phyloP scores from a whole-genome alignment of 345 rosid species.

The Rubroshorea leprosula region DNA sequence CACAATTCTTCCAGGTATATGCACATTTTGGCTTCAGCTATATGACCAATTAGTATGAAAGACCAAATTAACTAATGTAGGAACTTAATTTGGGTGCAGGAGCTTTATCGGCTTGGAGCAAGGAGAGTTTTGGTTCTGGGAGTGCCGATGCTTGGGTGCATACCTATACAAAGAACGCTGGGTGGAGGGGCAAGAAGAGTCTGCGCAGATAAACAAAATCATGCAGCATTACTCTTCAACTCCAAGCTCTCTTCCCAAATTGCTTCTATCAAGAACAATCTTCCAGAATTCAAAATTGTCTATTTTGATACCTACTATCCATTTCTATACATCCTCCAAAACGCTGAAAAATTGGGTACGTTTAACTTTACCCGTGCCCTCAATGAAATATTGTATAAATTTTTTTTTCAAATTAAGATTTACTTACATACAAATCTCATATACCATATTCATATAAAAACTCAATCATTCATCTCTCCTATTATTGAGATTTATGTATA shows the following conservation, averaged over 20 bases:
- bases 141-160: conserved; percentile 63
- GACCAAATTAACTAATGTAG: too few relatives aligned
- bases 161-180: conserved; percentile 66
- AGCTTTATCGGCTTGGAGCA: conserved; percentile 48
- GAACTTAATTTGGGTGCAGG: too few relatives aligned
- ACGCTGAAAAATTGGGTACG: conserved; percentile 48
- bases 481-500: too few relatives aligned
- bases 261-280: conserved; percentile 18
- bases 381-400: too few relatives aligned
- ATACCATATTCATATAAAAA: too few relatives aligned
- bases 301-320: conserved; percentile 32
- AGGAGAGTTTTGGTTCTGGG: conserved; percentile 46
- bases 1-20: too few relatives aligned
- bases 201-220: conserved; percentile 39
- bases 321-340: conserved; percentile 21
- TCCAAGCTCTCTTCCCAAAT: conserved; percentile 37
- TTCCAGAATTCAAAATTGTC: conserved; percentile 22
- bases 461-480: too few relatives aligned
- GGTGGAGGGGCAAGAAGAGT: conserved; percentile 46
- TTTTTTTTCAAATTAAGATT: too few relatives aligned
- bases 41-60: too few relatives aligned
- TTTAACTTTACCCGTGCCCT: not conserved
- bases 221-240: conserved; percentile 50
- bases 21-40: too few relatives aligned
- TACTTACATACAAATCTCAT: too few relatives aligned